Conservation (phyloP, 129 eudicot species). For the Gnaphalium uliginosum region DNA sequence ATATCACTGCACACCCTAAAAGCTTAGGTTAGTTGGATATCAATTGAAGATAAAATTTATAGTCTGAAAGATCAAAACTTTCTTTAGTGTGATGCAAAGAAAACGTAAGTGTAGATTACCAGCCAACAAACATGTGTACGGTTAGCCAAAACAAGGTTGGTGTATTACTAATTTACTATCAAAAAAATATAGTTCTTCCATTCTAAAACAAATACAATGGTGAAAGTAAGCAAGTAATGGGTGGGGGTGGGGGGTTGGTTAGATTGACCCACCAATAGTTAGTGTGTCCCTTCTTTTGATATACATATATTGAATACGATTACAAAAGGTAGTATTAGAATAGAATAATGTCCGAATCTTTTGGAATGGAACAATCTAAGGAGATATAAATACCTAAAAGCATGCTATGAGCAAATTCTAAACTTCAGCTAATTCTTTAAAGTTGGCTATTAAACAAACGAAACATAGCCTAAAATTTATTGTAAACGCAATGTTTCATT, state of each 20-base stretch:
- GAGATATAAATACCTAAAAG: neutral
- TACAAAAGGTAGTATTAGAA: too few relatives aligned
- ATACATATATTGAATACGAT: too few relatives aligned
- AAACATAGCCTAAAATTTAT: too few relatives aligned
- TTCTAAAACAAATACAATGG: neutral
- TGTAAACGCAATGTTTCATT: too few relatives aligned
- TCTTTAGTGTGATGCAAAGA: neutral
- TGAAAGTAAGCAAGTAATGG: neutral
- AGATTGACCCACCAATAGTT: too few relatives aligned
- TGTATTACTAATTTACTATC: neutral
- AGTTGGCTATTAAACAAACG: neutral
- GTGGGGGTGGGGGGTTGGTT: too few relatives aligned
- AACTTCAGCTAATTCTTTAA: neutral
- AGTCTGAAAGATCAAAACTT: neutral
- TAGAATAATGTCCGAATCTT: too few relatives aligned
- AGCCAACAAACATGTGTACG: neutral
- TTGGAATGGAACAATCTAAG: neutral
- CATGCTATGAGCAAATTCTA: neutral
- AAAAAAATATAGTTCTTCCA: neutral
- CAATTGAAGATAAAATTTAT: neutral
- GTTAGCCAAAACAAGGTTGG: neutral
- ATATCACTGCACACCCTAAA: slow-evolving; percentile 4
- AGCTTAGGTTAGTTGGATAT: neutral
- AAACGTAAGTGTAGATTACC: neutral
- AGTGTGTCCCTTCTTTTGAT: too few relatives aligned